Evolutionary conservation across 352 stramenopile genomes (phyloP).

Genomic region (Globisporangium radiosum): DNA sequence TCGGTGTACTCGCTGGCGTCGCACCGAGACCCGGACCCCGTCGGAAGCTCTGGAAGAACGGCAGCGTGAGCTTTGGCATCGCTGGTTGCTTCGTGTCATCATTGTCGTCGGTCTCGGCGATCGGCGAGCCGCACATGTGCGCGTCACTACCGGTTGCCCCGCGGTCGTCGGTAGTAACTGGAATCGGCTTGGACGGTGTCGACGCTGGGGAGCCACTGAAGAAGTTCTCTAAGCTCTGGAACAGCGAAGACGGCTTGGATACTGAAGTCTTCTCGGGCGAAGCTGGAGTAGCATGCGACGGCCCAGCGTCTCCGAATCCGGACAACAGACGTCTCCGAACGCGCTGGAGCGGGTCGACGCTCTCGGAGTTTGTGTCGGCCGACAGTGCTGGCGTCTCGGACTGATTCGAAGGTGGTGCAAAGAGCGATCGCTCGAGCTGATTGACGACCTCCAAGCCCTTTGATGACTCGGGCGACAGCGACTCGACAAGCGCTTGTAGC

Average conservation of each 20-base stretch:
- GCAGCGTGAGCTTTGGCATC: constrained; percentile 46
- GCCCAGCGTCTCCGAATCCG: constrained; percentile 1
- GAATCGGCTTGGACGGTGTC: constrained; percentile 5
- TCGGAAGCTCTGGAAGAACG: constrained; percentile 67
- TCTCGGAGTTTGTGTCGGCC: not conserved
- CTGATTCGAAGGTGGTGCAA: not conserved
- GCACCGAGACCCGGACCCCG: constrained; percentile 42
- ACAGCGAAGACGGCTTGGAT: constrained; percentile 4
- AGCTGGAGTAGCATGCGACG: not conserved
- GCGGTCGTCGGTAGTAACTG: not conserved
- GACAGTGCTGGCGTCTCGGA: not conserved
- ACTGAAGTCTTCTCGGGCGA: constrained; percentile 7
- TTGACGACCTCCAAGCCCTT: constrained; percentile 17
- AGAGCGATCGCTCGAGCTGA: constrained; percentile 19
- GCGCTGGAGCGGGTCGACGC: not conserved
- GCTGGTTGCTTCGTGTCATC: not conserved
- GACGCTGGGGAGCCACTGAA: constrained; percentile 6
- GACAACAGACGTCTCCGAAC: constrained; percentile 6
- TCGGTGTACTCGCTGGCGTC: constrained; percentile 61
- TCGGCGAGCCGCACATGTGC: not conserved
- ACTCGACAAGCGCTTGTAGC: constrained; percentile 18
- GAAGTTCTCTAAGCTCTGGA: constrained; percentile 18
- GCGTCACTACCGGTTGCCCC: not conserved
- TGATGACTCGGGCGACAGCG: constrained; percentile 14
- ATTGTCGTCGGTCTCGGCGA: not conserved